These are phyloP conservation scores for Diaporthe sp. DNA, from an alignment of 2,329 filamentous ascomycete species.

Conservation along the genomic window DNA sequence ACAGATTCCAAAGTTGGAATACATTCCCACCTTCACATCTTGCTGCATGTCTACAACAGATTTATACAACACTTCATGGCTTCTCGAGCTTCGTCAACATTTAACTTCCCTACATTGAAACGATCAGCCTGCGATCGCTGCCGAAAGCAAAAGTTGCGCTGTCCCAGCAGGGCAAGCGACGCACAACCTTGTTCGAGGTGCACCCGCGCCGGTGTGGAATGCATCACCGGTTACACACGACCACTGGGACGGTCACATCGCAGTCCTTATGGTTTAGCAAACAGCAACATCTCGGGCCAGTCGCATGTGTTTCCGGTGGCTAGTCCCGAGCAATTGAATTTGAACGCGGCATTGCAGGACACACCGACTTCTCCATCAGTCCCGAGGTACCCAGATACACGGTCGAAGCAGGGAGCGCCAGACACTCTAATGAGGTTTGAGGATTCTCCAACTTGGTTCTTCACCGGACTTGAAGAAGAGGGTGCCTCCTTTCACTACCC, in stretches of 20 bases:
- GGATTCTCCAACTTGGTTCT: not conserved
- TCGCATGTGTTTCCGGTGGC: not conserved
- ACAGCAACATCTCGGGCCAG: not conserved
- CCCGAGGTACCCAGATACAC: no score
- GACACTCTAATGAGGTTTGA: not conserved
- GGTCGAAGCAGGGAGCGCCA: not conserved
- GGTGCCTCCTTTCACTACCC: not conserved
- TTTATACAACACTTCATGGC: not conserved
- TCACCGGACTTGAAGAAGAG: not conserved
- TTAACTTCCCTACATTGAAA: conserved; percentile 5
- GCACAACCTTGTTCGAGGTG: conserved; percentile 12
- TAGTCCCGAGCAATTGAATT: not conserved
- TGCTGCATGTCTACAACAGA: not conserved
- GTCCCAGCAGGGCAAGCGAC: conserved; percentile 13
- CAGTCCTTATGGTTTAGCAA: not conserved
- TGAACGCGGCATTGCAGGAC: not conserved
- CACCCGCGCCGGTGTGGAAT: conserved; percentile 5
- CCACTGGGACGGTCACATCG: conserved; percentile 13
- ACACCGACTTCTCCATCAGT: not conserved
- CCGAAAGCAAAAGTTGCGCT: conserved; percentile 21
- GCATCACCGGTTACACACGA: conserved; percentile 10
- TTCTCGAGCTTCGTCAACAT: not conserved
- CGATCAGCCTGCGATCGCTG: conserved; percentile 16
- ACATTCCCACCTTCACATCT: not conserved
- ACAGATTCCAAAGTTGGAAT: not conserved